Conservation (phyloP, 345 rosid species). For the Populus deltoides region DNA sequence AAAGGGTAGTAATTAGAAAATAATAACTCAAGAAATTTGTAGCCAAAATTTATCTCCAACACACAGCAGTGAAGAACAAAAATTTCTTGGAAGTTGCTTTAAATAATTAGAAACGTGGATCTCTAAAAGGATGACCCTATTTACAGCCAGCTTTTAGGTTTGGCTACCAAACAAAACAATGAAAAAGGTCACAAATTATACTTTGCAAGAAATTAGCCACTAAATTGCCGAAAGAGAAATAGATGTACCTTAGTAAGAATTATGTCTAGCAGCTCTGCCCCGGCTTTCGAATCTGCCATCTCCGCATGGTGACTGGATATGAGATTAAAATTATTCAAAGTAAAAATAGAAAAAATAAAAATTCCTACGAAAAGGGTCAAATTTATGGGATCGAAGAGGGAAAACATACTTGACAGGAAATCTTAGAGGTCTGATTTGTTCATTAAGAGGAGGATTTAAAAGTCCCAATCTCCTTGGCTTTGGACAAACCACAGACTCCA, state of each 20-base stretch:
- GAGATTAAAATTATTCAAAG: background rate
- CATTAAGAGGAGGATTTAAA: slow-evolving; percentile 29
- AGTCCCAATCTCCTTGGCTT: slow-evolving; percentile 52
- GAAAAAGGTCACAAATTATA: background rate
- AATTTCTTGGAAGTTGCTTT: background rate
- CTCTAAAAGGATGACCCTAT: background rate
- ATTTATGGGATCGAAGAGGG: no score
- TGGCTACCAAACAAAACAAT: background rate
- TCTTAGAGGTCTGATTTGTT: slow-evolving; percentile 23
- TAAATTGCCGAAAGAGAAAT: background rate
- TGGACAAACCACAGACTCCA: slow-evolving; percentile 53
- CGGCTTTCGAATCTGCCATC: slow-evolving; percentile 48
- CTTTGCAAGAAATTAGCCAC: background rate
- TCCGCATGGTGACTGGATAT: slow-evolving; percentile 36
- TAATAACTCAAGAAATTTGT: background rate
- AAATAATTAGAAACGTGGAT: background rate
- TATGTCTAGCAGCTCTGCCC: slow-evolving; percentile 65
- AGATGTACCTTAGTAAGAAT: slow-evolving; percentile 49
- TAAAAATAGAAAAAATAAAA: background rate
- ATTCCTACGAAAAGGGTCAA: background rate
- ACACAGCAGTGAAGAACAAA: background rate
- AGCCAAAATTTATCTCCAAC: background rate
- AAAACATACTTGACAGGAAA: slow-evolving; percentile 28
- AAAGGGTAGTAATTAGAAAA: background rate
- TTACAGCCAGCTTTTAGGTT: background rate